phyloP scores from a whole-genome alignment of 2,329 filamentous ascomycete species.

The Neofusicoccum kwambonambiense region DNA sequence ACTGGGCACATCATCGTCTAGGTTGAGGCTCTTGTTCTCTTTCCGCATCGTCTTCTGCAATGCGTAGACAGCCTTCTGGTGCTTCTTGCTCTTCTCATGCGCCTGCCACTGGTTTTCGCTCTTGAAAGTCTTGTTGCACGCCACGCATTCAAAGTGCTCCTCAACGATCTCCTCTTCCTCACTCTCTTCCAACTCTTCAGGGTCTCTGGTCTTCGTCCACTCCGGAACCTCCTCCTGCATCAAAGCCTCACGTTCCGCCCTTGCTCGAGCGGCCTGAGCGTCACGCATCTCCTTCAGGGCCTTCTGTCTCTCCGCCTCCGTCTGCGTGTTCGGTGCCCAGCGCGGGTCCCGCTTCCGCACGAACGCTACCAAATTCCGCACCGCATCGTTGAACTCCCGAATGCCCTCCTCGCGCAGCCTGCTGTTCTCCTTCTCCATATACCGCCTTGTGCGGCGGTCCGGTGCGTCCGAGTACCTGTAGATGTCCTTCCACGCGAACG shows the following conservation, averaged over 20 bases:
- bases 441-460: conserved; percentile 74
- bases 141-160: conserved; percentile 61
- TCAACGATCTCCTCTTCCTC: conserved; percentile 51
- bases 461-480: conserved; percentile 83
- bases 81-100: conserved; percentile 96
- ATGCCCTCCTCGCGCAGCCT: conserved; percentile 77
- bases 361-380: conserved; percentile 81
- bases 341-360: conserved; percentile 88
- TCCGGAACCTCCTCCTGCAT: conserved; percentile 66
- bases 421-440: conserved; percentile 96
- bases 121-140: conserved; percentile 69
- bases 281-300: conserved; percentile 73
- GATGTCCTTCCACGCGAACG: conserved; percentile 84
- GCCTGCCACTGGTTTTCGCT: conserved; percentile 89
- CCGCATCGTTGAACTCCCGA: conserved; percentile 88
- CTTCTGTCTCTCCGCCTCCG: conserved; percentile 77
- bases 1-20: conserved; percentile 38
- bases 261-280: conserved; percentile 78
- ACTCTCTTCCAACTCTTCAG: conserved; percentile 51
- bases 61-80: conserved; percentile 79
- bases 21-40: conserved; percentile 64
- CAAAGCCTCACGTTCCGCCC: conserved; percentile 77
- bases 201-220: conserved; percentile 67
- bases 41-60: conserved; percentile 78
- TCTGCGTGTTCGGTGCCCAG: conserved; percentile 73